Conservation (phyloP, 345 rosid genomes). For the Stellera chamaejasme region DNA sequence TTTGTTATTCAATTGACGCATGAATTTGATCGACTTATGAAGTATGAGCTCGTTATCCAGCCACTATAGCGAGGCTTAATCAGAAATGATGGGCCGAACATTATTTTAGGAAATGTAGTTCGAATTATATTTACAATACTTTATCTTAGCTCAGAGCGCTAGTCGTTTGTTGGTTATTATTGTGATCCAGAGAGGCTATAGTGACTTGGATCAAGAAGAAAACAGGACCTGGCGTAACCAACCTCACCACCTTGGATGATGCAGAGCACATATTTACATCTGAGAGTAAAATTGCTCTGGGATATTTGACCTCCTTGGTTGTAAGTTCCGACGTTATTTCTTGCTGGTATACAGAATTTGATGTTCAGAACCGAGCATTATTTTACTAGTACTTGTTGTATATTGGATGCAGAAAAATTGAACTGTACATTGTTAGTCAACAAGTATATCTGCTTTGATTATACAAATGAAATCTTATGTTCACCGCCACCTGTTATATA, state of each 20-base stretch:
- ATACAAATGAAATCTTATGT: too few relatives aligned
- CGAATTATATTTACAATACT: background rate
- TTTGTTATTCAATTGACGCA: background rate
- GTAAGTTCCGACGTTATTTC: conserved; percentile 23
- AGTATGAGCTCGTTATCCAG: too few relatives aligned
- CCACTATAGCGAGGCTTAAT: too few relatives aligned
- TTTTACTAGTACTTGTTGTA: too few relatives aligned
- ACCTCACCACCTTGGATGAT: conserved; percentile 75
- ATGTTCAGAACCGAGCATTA: too few relatives aligned
- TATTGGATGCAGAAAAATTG: too few relatives aligned
- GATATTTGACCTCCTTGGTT: conserved; percentile 81
- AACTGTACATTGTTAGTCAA: too few relatives aligned
- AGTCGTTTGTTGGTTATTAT: conserved; percentile 1
- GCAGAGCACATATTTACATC: conserved; percentile 75
- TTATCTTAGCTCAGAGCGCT: background rate
- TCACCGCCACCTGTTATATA: too few relatives aligned
- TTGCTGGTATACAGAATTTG: too few relatives aligned
- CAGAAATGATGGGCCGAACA: too few relatives aligned
- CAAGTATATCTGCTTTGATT: too few relatives aligned
- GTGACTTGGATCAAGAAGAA: conserved; percentile 97
- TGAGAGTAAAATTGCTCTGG: conserved; percentile 73
- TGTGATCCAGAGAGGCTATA: conserved; percentile 60
- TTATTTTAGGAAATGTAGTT: background rate
- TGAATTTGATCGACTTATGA: too few relatives aligned
- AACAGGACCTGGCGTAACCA: conserved; percentile 75